phyloP scores from a whole-genome alignment of 2,329 filamentous ascomycete genomes.

The Microcera coccophila region DNA sequence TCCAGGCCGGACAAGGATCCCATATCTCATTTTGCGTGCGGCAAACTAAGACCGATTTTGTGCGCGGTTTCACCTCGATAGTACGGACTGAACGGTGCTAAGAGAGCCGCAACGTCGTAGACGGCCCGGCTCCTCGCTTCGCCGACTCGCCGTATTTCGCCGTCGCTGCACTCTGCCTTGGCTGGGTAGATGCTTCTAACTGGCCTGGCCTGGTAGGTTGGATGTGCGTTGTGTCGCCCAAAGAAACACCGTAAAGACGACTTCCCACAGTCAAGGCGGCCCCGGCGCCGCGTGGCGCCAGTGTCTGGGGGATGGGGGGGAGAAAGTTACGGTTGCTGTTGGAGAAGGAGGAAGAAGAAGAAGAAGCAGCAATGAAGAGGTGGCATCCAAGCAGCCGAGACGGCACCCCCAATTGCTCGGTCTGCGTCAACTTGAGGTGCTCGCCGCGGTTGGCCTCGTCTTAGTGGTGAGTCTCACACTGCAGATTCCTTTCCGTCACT shows the following conservation, averaged over 20 bases:
- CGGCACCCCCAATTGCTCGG: no score
- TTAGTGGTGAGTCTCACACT: slow-evolving; percentile 21
- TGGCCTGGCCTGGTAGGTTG: no score
- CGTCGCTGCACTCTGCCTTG: not conserved
- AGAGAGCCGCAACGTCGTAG: no score
- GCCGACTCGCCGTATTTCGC: not conserved
- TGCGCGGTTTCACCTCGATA: no score
- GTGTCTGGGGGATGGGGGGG: not conserved
- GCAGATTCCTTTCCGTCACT: not conserved
- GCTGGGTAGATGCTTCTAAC: no score
- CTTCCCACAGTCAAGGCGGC: not conserved
- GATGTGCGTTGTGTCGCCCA: no score
- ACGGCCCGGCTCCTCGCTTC: no score
- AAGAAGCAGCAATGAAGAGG: no score
- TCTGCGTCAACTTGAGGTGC: not conserved
- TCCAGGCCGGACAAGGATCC: no score
- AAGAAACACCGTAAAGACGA: not conserved
- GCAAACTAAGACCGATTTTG: not conserved
- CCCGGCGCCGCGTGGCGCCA: not conserved
- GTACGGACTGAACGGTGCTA: no score
- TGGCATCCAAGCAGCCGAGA: not conserved
- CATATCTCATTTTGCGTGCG: no score
- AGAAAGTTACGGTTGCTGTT: no score
- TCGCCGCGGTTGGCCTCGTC: slow-evolving; percentile 14
- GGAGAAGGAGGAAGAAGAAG: slow-evolving; percentile 9